These are phyloP conservation scores for Syzygium syzygioides DNA, from an alignment of 441 rosid species.

Conservation along the genomic window DNA sequence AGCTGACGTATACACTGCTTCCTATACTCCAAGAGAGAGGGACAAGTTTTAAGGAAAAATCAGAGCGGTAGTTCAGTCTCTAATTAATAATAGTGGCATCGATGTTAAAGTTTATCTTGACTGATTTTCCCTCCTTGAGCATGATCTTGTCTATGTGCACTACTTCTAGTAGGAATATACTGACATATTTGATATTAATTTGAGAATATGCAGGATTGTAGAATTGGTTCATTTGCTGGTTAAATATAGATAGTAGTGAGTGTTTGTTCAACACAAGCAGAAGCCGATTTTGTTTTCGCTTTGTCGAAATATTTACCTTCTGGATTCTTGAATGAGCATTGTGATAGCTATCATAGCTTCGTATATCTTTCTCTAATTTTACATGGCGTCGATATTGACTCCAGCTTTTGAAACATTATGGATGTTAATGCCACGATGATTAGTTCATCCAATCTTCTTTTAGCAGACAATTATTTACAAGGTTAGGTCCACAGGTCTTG, in stretches of 20 bases:
- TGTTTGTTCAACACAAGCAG: background rate
- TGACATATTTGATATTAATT: background rate
- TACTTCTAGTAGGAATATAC: background rate
- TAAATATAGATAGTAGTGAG: accelerated
- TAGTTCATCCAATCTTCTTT: no score
- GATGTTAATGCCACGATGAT: no score
- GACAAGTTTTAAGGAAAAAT: background rate
- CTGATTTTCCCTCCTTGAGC: background rate
- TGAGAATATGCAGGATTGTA: accelerated
- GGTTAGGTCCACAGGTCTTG: no score
- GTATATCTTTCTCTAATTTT: no score
- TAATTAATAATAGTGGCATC: background rate
- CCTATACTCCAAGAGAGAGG: background rate
- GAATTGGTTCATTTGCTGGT: background rate
- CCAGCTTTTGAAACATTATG: no score
- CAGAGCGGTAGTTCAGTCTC: background rate
- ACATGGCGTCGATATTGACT: no score
- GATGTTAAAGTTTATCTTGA: background rate
- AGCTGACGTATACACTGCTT: background rate
- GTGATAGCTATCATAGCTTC: no score
- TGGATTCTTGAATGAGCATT: no score
- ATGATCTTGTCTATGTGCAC: background rate
- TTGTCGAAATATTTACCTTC: no score
- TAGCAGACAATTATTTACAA: no score
- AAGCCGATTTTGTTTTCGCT: no score